phyloP scores from a whole-genome alignment of 192 early-diverging fungal species.

The Coemansia sp. region DNA sequence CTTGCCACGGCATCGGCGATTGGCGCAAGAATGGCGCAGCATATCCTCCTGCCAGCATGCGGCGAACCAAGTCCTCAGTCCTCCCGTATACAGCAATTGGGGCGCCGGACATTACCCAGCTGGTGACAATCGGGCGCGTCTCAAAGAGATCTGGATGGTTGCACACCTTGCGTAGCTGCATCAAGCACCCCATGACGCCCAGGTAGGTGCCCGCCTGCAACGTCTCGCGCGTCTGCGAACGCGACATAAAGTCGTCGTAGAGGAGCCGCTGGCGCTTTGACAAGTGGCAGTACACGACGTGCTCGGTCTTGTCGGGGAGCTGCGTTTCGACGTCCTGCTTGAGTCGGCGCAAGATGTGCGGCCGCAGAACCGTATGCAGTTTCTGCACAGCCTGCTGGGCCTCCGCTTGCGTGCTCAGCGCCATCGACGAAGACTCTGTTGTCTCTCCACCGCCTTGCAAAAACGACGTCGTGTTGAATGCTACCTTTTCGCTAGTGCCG shows the following conservation, averaged over 20 bases:
- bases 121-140: slow-evolving; percentile 60
- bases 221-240: slow-evolving; percentile 73
- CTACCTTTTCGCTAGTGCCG: slow-evolving; percentile 52
- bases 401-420: slow-evolving; percentile 49
- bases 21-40: neutral
- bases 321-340: slow-evolving; percentile 97
- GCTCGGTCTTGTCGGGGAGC: slow-evolving; percentile 88
- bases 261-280: slow-evolving; percentile 64
- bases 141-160: slow-evolving; percentile 95
- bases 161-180: slow-evolving; percentile 93
- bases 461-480: slow-evolving; percentile 57
- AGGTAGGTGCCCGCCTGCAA: slow-evolving; percentile 69
- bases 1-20: neutral
- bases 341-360: slow-evolving; percentile 86
- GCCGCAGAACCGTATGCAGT: slow-evolving; percentile 74
- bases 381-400: slow-evolving; percentile 69
- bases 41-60: slow-evolving; percentile 9
- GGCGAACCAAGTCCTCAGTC: slow-evolving; percentile 60
- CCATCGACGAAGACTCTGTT: slow-evolving; percentile 35
- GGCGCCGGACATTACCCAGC: slow-evolving; percentile 62
- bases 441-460: slow-evolving; percentile 58
- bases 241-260: slow-evolving; percentile 76
- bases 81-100: slow-evolving; percentile 57
- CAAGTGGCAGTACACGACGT: slow-evolving; percentile 70
- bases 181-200: slow-evolving; percentile 72